A percentile compares a stretch with the other conserved stretches of the same genome.
Evolutionary conservation across 2,329 filamentous ascomycete genomes (phyloP).

Genomic region (Fusarium transvaalense): DNA sequence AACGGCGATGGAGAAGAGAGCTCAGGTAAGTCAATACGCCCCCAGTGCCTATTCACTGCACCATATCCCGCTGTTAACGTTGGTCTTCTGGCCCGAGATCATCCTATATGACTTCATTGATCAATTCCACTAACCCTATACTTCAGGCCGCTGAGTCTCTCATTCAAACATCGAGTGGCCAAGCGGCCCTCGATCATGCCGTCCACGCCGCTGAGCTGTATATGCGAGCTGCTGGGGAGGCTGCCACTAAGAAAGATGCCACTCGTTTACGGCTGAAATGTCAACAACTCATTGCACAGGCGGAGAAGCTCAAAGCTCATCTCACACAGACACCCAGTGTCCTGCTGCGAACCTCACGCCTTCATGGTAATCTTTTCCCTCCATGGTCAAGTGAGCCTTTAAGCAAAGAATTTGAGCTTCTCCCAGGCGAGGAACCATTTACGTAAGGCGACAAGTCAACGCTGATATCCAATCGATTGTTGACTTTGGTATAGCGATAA

Average conservation of each 20-base stretch:
- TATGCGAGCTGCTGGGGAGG: slow-evolving; percentile 78
- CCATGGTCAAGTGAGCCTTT: slow-evolving; percentile 80
- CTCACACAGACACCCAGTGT: slow-evolving; percentile 57
- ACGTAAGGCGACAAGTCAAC: slow-evolving; percentile 62
- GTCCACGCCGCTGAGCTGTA: slow-evolving; percentile 84
- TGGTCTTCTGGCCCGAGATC: neutral
- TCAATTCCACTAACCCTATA: slow-evolving; percentile 11
- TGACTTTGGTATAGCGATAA: slow-evolving; percentile 68
- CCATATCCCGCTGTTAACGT: neutral
- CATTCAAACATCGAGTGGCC: slow-evolving; percentile 52
- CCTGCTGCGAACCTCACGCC: slow-evolving; percentile 78
- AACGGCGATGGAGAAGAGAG: slow-evolving; percentile 55
- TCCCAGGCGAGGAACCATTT: slow-evolving; percentile 67
- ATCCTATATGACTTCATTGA: neutral
- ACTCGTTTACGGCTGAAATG: slow-evolving; percentile 76
- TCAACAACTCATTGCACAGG: slow-evolving; percentile 75
- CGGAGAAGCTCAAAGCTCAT: slow-evolving; percentile 78
- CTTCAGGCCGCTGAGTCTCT: slow-evolving; percentile 56
- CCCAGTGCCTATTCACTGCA: neutral
- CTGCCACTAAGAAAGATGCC: slow-evolving; percentile 72
- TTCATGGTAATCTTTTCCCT: slow-evolving; percentile 87
- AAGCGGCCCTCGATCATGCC: slow-evolving; percentile 77
- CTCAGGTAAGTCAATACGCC: slow-evolving; percentile 49
- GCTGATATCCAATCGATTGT: neutral
- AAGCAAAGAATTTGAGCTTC: slow-evolving; percentile 70